Percentiles rank a stretch among this genome's conserved stretches.
phyloP scores from a whole-genome alignment of 805 yeast species.

The Saturnispora dispora region DNA sequence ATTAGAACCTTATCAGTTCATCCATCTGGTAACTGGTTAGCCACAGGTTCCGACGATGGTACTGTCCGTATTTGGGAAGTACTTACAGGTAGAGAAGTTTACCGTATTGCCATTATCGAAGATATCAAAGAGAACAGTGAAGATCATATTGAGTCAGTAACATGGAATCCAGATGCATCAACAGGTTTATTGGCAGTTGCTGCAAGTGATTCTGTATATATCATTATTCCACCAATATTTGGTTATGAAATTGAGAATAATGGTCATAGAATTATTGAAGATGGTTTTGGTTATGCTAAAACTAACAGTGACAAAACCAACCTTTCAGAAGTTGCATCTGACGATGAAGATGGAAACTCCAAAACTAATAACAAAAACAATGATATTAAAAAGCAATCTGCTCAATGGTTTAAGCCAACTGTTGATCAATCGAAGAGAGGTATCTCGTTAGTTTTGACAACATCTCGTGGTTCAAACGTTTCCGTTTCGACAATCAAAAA shows the following conservation, averaged over 20 bases:
- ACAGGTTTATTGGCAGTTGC: slow-evolving; percentile 77
- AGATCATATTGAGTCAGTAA: slow-evolving; percentile 70
- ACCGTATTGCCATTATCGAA: slow-evolving; percentile 39
- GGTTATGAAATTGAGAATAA: slow-evolving; percentile 79
- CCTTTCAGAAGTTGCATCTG: slow-evolving; percentile 28
- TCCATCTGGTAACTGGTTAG: slow-evolving; percentile 88
- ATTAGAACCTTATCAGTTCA: slow-evolving; percentile 78
- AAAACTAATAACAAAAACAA: slow-evolving; percentile 17
- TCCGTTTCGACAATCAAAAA: slow-evolving; percentile 62
- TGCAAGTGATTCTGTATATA: slow-evolving; percentile 70
- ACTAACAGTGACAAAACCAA: slow-evolving; percentile 24
- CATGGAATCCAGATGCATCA: slow-evolving; percentile 79
- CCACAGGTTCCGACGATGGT: slow-evolving; percentile 97
- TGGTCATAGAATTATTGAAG: slow-evolving; percentile 70
- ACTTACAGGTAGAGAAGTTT: slow-evolving; percentile 88
- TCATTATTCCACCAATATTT: slow-evolving; percentile 84
- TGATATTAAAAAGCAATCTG: slow-evolving; percentile 39
- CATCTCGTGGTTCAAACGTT: slow-evolving; percentile 28
- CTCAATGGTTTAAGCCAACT: slow-evolving; percentile 80
- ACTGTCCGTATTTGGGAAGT: slow-evolving; percentile 95
- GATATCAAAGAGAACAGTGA: slow-evolving; percentile 49
- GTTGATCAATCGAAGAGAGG: slow-evolving; percentile 52
- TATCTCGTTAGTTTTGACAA: slow-evolving; percentile 61
- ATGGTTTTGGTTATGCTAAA: slow-evolving; percentile 81
- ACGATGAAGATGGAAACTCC: slow-evolving; percentile 32